A percentile compares a stretch with the other conserved stretches of the same genome.
Evolutionary conservation across 176 grass and related monocot genomes (phyloP).

Genomic region (Oryza meyeriana): DNA sequence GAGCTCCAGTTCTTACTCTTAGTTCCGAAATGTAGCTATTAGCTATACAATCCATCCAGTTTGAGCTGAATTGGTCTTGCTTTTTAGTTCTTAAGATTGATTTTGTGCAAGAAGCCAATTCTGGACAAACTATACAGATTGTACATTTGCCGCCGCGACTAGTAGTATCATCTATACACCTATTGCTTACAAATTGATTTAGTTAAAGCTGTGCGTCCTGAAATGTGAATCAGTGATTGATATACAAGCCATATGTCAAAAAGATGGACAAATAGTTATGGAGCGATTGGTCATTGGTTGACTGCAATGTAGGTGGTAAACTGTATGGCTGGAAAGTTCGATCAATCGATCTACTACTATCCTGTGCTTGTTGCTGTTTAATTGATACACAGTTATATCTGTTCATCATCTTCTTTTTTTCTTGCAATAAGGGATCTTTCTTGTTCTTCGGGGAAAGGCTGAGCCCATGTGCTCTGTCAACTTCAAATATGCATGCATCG

Average conservation of each 20-base stretch:
- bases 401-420: not conserved
- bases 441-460: not conserved
- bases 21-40: not conserved
- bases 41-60: not conserved
- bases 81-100: not conserved
- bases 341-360: not conserved
- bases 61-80: not conserved
- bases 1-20: not conserved
- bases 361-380: not conserved
- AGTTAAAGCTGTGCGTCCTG: not conserved
- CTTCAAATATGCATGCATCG: not conserved
- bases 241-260: not conserved
- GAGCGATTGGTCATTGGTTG: not conserved
- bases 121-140: not conserved
- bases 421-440: not conserved
- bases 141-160: not conserved
- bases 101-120: not conserved
- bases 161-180: not conserved
- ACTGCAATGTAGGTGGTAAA: not conserved
- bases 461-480: not conserved
- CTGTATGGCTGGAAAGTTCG: not conserved
- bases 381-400: not conserved
- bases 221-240: not conserved
- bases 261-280: not conserved
- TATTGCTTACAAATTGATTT: not conserved